Conservation (phyloP, 2,329 filamentous ascomycete species). For the Neonectria neomacrospora region DNA sequence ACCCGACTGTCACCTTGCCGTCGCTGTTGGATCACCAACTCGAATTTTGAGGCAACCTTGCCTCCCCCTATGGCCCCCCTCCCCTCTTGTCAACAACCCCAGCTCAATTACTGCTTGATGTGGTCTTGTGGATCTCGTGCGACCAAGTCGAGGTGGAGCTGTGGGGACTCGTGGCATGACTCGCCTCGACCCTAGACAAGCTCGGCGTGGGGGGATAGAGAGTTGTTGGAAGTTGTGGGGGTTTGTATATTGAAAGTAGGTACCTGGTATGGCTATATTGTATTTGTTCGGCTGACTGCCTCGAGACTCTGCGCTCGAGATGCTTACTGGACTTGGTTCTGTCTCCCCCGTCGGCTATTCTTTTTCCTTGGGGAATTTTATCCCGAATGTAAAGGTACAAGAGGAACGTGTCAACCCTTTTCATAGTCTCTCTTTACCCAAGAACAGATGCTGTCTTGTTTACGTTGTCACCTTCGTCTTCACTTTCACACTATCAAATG, state of each 20-base stretch:
- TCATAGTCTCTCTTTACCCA: background rate
- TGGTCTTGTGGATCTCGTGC: conserved; percentile 24
- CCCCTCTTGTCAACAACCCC: conserved; percentile 18
- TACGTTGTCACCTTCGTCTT: background rate
- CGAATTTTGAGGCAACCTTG: background rate
- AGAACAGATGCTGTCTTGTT: background rate
- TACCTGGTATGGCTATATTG: conserved; percentile 4
- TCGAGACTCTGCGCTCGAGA: conserved; percentile 8
- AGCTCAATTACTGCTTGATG: conserved; percentile 20
- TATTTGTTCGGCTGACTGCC: background rate
- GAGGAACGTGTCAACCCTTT: background rate
- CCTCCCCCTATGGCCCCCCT: conserved; percentile 2
- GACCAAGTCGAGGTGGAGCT: conserved; percentile 21
- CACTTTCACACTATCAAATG: background rate
- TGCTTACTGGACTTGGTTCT: conserved; percentile 4
- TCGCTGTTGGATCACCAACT: background rate
- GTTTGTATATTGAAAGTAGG: conserved; percentile 11
- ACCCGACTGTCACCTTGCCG: background rate
- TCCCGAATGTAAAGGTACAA: conserved; percentile 12
- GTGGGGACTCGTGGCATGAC: conserved; percentile 20
- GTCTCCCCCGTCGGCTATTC: conserved; percentile 1
- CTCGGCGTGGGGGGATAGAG: conserved; percentile 21
- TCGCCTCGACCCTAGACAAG: conserved; percentile 11
- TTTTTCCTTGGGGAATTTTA: background rate
- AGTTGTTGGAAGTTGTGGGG: conserved; percentile 24